A percentile compares a stretch with the other conserved stretches of the same genome.
Evolutionary conservation across 805 yeast genomes (phyloP).

Genomic region (Debaryomyces prosopidis): DNA sequence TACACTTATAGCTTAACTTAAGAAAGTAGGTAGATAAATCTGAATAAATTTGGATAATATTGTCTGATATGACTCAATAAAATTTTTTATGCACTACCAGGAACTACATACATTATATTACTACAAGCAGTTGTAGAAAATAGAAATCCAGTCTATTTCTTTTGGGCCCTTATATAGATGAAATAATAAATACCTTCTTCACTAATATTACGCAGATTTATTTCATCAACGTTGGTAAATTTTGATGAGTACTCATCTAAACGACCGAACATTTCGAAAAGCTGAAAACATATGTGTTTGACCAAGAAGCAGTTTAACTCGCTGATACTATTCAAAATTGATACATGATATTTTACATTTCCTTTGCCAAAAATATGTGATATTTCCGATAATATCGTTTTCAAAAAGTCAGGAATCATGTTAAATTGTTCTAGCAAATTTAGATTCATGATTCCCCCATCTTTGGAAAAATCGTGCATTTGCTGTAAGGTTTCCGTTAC

Average conservation of each 20-base stretch:
- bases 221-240: constrained; percentile 13
- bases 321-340: constrained; percentile 26
- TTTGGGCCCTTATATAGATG: constrained; percentile 26
- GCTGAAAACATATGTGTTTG: constrained; percentile 25
- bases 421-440: constrained; percentile 4
- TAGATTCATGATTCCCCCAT: constrained; percentile 1
- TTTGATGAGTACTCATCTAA: constrained; percentile 26
- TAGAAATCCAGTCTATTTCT: constrained; percentile 6
- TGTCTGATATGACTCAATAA: neutral
- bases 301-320: constrained; percentile 32
- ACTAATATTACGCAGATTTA: constrained; percentile 5
- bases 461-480: neutral
- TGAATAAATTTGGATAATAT: neutral
- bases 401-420: constrained; percentile 26
- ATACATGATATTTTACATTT: constrained; percentile 30
- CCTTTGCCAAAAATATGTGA: constrained; percentile 30
- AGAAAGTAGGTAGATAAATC: neutral
- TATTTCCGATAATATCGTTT: constrained; percentile 22
- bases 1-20: too few relatives aligned
- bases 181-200: constrained; percentile 20
- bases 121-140: neutral
- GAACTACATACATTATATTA: neutral
- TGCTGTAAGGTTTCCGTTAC: constrained; percentile 1
- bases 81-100: neutral
- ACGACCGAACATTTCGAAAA: constrained; percentile 36